Evolutionary conservation across 176 grass and related monocot genomes (phyloP).

Genomic region (Juncus effusus): DNA sequence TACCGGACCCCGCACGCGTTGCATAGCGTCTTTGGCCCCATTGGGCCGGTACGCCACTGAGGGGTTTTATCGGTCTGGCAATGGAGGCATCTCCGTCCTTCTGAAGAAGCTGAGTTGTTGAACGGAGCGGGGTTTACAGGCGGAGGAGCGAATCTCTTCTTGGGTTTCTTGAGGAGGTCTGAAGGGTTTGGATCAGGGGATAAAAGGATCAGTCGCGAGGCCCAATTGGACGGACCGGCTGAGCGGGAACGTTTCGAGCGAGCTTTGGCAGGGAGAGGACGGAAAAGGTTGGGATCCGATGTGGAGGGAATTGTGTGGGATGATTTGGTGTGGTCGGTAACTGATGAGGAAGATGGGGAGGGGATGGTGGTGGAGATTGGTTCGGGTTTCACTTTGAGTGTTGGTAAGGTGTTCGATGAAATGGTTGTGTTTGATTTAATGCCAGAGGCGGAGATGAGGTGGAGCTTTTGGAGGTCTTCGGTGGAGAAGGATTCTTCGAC

Average conservation of each 20-base stretch:
- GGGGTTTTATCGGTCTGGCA: constrained; percentile 96
- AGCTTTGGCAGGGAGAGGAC: constrained; percentile 43
- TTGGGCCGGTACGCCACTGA: constrained; percentile 91
- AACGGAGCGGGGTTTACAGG: background rate
- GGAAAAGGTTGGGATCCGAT: constrained; percentile 29
- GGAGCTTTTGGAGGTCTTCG: constrained; percentile 86
- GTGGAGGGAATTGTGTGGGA: background rate
- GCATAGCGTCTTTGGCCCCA: constrained; percentile 98
- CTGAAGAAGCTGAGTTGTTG: constrained; percentile 15
- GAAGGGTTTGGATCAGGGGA: constrained; percentile 23
- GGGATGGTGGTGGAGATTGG: constrained; percentile 30
- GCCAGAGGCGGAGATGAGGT: constrained; percentile 56
- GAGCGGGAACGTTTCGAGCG: constrained; percentile 65
- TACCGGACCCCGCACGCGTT: constrained; percentile 92
- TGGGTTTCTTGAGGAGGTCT: constrained; percentile 36
- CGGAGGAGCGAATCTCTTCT: constrained; percentile 50
- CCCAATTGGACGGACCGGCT: constrained; percentile 47
- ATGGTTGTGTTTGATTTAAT: constrained; percentile 18
- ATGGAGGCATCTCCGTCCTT: constrained; percentile 71
- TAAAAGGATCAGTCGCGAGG: constrained; percentile 51
- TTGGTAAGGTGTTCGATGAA: constrained; percentile 1
- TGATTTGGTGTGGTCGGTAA: background rate
- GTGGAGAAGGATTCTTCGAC: constrained; percentile 58
- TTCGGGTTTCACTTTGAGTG: background rate
- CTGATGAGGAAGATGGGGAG: constrained; percentile 9